Evolutionary conservation across 805 yeast genomes (phyloP).

Genomic region (Lipomyces yamanashiensis): DNA sequence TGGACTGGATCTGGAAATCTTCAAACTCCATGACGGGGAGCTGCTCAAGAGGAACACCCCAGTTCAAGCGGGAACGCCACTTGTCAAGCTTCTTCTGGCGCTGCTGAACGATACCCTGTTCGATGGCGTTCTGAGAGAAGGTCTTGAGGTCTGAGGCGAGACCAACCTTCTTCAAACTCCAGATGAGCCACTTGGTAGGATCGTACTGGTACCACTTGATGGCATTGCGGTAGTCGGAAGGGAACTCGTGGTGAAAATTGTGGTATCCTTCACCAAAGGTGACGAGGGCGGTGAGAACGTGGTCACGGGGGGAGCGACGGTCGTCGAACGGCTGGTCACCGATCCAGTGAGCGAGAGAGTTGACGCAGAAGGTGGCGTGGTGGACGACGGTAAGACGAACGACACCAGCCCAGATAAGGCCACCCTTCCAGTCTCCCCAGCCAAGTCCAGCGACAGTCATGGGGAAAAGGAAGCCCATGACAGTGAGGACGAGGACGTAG

Average conservation of each 20-base stretch:
- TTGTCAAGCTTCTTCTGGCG: constrained; percentile 79
- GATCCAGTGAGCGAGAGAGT: constrained; percentile 80
- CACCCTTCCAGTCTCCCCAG: constrained; percentile 79
- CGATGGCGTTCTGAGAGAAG: constrained; percentile 63
- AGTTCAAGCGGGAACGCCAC: constrained; percentile 75
- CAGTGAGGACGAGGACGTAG: constrained; percentile 59
- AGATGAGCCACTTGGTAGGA: constrained; percentile 81
- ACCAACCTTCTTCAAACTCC: constrained; percentile 57
- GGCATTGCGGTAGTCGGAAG: constrained; percentile 84
- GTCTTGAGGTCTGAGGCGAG: constrained; percentile 62
- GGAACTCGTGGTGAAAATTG: constrained; percentile 95
- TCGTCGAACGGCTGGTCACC: constrained; percentile 78
- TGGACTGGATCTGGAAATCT: constrained; percentile 56
- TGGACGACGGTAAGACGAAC: constrained; percentile 73
- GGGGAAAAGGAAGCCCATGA: constrained; percentile 66
- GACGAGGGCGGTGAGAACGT: constrained; percentile 61
- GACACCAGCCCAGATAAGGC: constrained; percentile 78
- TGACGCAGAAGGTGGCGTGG: constrained; percentile 76
- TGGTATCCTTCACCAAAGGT: constrained; percentile 92
- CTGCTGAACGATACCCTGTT: constrained; percentile 76
- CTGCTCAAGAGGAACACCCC: constrained; percentile 94
- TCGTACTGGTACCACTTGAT: constrained; percentile 75
- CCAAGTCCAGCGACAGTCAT: constrained; percentile 62
- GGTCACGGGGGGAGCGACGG: constrained; percentile 74
- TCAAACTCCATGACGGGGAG: constrained; percentile 69